A percentile compares a stretch with the other conserved stretches of the same genome.
phyloP scores from a whole-genome alignment of 805 yeast genomes.

The Saturnispora serradocipensis region DNA sequence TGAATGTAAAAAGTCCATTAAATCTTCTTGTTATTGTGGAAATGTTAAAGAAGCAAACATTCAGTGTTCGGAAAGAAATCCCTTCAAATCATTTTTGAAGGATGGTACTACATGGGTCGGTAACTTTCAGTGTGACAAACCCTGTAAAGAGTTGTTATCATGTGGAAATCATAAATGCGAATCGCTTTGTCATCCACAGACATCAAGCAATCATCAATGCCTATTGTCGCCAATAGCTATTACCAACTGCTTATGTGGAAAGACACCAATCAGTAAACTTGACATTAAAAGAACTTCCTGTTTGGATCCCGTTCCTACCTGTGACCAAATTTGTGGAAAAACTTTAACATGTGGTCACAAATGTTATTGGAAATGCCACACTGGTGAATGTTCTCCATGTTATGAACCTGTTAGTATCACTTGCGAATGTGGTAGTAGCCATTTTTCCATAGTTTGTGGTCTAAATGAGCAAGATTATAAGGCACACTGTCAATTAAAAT shows the following conservation, averaged over 20 bases:
- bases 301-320: conserved; percentile 71
- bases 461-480: conserved; percentile 39
- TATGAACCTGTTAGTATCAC: conserved; percentile 37
- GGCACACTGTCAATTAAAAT: conserved; percentile 63
- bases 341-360: conserved; percentile 59
- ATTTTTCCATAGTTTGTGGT: conserved; percentile 56
- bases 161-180: conserved; percentile 56
- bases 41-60: conserved; percentile 31
- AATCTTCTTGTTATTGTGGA: conserved; percentile 71
- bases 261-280: conserved; percentile 27
- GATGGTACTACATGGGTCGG: conserved; percentile 37
- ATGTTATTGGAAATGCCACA: conserved; percentile 67
- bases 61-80: conserved; percentile 36
- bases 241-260: conserved; percentile 77
- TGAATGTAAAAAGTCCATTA: conserved; percentile 43
- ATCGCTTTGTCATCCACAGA: conserved; percentile 43
- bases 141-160: conserved; percentile 40
- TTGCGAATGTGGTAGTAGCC: conserved; percentile 55
- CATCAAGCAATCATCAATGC: conserved; percentile 34
- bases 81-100: conserved; percentile 25
- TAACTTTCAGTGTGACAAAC: conserved; percentile 36
- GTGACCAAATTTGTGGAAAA: conserved; percentile 59
- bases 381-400: conserved; percentile 67
- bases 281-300: conserved; percentile 45
- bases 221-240: conserved; percentile 51